Base-by-base conservation (phyloP, 768 basidiomycete genomes). In the Strobilomyces confusus region DNA sequence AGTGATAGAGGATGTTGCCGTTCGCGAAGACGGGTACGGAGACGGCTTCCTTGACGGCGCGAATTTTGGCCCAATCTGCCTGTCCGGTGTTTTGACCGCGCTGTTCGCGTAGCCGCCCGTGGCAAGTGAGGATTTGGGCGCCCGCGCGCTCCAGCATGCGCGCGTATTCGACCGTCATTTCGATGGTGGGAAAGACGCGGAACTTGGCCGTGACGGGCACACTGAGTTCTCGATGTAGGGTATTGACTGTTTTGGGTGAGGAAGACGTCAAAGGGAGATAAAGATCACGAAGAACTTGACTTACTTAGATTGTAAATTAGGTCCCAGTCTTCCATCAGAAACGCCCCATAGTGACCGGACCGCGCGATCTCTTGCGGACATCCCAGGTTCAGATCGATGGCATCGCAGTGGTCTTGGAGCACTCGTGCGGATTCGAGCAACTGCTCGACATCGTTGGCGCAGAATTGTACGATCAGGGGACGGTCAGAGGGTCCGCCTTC, bases 131-230 rank as follows among this genome's bases (percentile, higher is more conserved):
- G 41, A 98, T 92, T 65, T 98, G 95, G 0, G 95, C 97, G 0
- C 97, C 97, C 0, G 97, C 94, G 0, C 83, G 74, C 72, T 97
- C 94, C 37, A 99, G 82, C 94, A 98, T 97, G 65, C 88, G 81
- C 2, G 97, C 97, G 59, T 99, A 99, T 56, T 84, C 87, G 1
- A 98, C 85, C 0, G 95, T 98, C 72, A 87, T 88, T 62, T 90
- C 87, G 25, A 91, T 68, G 0, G 85, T 84, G 1, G 88, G 81
- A 68, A 95, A 98, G 2, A 95, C 84, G 9, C 97, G 84, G 70
- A 98, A 97, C 66, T 99, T 98, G 42, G 93, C 97, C 0, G 94
- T 97, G 3, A 98, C 93, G 2, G 97, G 97, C n/a, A 97, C 75
- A 2, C 80, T 77, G 7, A 99, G 81, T 60, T 94, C 88, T 33